Base-by-base conservation (phyloP, 345 rosid genomes). In the Gossypium ekmanianum region DNA sequence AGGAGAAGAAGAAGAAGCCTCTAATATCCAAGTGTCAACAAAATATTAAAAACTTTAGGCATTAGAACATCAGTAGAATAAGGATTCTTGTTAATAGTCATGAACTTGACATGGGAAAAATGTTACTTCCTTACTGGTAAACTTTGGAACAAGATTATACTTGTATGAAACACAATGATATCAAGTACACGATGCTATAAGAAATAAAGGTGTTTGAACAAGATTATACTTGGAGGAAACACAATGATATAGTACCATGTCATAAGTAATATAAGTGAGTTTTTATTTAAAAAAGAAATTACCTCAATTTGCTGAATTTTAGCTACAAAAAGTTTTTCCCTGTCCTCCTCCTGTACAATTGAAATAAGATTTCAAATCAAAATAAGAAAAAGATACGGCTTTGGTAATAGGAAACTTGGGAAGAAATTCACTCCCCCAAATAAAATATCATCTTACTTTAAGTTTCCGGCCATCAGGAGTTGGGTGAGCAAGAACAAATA, bases 221-320 rank as follows among this genome's bases (percentile, higher is more conserved):
- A 55, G 51, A 55, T n/a, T 55, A 54, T 71, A 11, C 29, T 51
- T 70, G 29, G 50, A 55, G 74, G 48, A 71, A 18, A 4, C 43
- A 45, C 52, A 54, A 20, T 12, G 2, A 52, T 54, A 13, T 22
- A 1, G 26, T 48, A 48, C 7, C 1, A 24, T 50, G 72, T 17
- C 47, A 47, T 47, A 68, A 68, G 72, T 57, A 54, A 54, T 9
- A 50, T 18, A 68, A 34, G 41, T 27, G 0, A 48, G 27, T 10
- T 29, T 29, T 52, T 29, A 69, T 27, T 70, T n/a, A 51, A 16
- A 17, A 20, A 0, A 51, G 5, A 59, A 45, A 54, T 81, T 71
- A 93, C 99, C 97, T 91, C 98, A 78, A 93, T 95, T 84, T 91
- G 98, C 74, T 89, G 96, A 86, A 89, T 91, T 84, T 95, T 95